Conservation (phyloP, 345 rosid species). For the Eucalyptus caleyi region DNA sequence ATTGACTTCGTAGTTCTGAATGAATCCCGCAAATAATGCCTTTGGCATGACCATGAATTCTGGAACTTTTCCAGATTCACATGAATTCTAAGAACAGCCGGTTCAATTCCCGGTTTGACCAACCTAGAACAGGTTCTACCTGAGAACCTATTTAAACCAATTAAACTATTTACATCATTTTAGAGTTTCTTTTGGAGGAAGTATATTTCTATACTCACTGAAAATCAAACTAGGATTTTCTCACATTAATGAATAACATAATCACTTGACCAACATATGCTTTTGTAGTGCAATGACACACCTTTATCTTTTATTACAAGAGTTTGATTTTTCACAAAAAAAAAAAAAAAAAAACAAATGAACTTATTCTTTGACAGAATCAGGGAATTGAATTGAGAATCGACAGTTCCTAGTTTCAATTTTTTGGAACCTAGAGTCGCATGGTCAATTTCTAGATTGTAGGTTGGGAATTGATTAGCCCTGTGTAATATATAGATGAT, state of each 20-base stretch:
- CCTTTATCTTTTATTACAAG: neutral
- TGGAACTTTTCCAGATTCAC: neutral
- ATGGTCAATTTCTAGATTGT: neutral
- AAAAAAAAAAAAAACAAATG: neutral
- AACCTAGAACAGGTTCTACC: neutral
- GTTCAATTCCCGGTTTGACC: neutral
- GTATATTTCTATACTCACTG: neutral
- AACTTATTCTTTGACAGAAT: rapidly evolving
- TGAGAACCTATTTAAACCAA: neutral
- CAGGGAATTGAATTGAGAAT: no score
- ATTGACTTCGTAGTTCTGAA: neutral
- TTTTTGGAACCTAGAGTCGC: neutral
- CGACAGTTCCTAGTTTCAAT: rapidly evolving
- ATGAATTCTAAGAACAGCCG: neutral
- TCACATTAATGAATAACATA: neutral
- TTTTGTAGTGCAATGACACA: neutral
- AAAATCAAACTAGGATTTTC: neutral
- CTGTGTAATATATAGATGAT: no score
- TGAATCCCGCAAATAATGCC: neutral
- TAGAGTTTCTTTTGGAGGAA: neutral
- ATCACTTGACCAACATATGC: neutral
- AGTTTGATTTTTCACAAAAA: neutral
- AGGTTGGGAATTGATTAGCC: neutral
- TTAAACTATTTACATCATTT: neutral
- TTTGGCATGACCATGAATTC: neutral